Conservation (phyloP, 2,329 filamentous ascomycete genomes). For the Shiraia bambusicola region DNA sequence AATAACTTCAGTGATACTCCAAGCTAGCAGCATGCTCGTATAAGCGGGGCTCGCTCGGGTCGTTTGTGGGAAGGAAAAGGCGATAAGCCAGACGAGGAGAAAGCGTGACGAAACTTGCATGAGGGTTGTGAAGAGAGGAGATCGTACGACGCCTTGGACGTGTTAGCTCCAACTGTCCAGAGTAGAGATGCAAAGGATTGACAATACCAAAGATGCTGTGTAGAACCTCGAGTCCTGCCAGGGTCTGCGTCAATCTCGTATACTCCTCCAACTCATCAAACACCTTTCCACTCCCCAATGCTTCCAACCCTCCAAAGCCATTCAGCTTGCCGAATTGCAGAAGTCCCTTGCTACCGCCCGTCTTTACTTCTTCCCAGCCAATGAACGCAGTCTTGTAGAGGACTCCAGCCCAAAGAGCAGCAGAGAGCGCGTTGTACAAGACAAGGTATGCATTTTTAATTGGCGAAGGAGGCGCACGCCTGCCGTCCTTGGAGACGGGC, state of each 20-base stretch:
- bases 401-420: conserved; percentile 75
- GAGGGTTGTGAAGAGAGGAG: conserved; percentile 78
- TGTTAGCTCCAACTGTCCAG: background rate
- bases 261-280: conserved; percentile 65
- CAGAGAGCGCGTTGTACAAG: conserved; percentile 79
- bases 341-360: conserved; percentile 13
- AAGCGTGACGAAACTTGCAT: conserved; percentile 90
- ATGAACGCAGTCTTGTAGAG: conserved; percentile 68
- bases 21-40: conserved; percentile 78
- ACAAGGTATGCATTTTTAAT: conserved; percentile 64
- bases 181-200: background rate
- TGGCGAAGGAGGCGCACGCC: conserved; percentile 11
- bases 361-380: conserved; percentile 26
- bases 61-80: conserved; percentile 70
- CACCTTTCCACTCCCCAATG: conserved; percentile 50
- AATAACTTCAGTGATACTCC: conserved; percentile 88
- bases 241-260: conserved; percentile 78
- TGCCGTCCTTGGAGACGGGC: conserved; percentile 2
- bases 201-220: conserved; percentile 73
- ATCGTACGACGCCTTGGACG: conserved; percentile 74
- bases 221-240: conserved; percentile 78
- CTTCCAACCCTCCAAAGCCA: conserved; percentile 11
- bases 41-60: conserved; percentile 62
- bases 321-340: conserved; percentile 11
- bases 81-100: conserved; percentile 84